These are phyloP conservation scores for Tetrapisispora arboricola DNA, from an alignment of 805 yeast genomes.

Conservation along the genomic window DNA sequence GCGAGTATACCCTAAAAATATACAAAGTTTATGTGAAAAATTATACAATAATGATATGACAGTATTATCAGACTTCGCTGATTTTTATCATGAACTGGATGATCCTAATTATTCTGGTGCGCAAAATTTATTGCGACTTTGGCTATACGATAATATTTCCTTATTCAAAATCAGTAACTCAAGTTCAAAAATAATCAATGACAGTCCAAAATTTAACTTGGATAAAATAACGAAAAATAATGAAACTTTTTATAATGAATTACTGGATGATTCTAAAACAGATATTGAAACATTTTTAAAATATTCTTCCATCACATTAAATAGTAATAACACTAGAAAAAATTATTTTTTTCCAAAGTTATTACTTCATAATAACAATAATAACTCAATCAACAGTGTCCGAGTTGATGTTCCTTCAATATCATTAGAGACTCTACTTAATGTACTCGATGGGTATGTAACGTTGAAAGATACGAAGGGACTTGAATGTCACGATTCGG, in stretches of 20 bases:
- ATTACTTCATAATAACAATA: background rate
- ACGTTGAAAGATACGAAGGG: conserved; percentile 7
- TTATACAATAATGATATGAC: conserved; percentile 16
- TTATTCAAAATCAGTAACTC: conserved; percentile 6
- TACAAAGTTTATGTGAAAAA: conserved; percentile 12
- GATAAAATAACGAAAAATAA: conserved; percentile 2
- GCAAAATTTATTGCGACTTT: conserved; percentile 16
- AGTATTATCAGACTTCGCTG: conserved; percentile 16
- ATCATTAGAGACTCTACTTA: conserved; percentile 17
- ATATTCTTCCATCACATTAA: conserved; percentile 18
- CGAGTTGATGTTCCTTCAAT: conserved; percentile 7
- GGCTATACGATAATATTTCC: conserved; percentile 23
- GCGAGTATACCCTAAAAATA: conserved; percentile 14
- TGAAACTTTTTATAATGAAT: conserved; percentile 15
- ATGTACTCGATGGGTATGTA: conserved; percentile 15
- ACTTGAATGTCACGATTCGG: conserved; percentile 12
- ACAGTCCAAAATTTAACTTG: background rate
- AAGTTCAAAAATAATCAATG: background rate
- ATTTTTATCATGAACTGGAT: conserved; percentile 12
- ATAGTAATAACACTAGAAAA: conserved; percentile 8
- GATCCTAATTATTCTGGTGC: conserved; percentile 5
- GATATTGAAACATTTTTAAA: conserved; percentile 14
- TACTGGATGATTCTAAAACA: conserved; percentile 15
- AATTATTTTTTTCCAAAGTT: conserved; percentile 9
- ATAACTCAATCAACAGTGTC: background rate